phyloP scores from a whole-genome alignment of 2,329 filamentous ascomycete species.

The Lecanicillium sp. region DNA sequence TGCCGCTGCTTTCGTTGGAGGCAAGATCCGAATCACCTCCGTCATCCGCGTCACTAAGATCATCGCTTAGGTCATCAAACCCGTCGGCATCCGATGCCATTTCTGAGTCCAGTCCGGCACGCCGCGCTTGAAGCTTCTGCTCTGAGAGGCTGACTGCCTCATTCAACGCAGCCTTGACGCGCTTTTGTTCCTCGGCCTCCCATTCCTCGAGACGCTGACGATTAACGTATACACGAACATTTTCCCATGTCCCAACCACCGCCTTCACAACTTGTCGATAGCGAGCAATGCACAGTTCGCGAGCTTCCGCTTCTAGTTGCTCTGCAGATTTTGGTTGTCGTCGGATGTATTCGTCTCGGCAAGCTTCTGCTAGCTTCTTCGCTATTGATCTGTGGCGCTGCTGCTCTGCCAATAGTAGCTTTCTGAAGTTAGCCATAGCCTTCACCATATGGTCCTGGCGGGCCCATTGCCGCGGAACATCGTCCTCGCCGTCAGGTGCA shows the following conservation, averaged over 20 bases:
- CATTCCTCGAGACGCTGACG: conserved; percentile 51
- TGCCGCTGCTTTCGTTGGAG: conserved; percentile 27
- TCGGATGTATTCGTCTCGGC: conserved; percentile 65
- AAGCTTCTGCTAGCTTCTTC: conserved; percentile 72
- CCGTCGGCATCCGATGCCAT: conserved; percentile 35
- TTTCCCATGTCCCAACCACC: conserved; percentile 54
- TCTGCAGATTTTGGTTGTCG: conserved; percentile 70
- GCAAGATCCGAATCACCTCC: conserved; percentile 23
- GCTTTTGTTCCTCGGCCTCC: conserved; percentile 57
- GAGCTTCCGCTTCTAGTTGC: conserved; percentile 73
- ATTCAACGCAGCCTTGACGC: conserved; percentile 61
- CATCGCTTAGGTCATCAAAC: conserved; percentile 40
- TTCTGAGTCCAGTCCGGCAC: conserved; percentile 46
- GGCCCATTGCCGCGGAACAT: conserved; percentile 74
- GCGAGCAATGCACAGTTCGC: conserved; percentile 54
- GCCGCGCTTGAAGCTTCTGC: conserved; percentile 57
- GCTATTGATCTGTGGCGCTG: conserved; percentile 68
- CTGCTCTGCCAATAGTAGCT: conserved; percentile 72
- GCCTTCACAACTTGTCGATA: conserved; percentile 65
- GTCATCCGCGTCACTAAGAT: conserved; percentile 29
- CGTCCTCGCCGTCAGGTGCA: conserved; percentile 62
- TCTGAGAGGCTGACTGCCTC: conserved; percentile 67
- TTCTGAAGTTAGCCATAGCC: conserved; percentile 73
- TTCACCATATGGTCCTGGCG: conserved; percentile 78
- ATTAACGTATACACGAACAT: conserved; percentile 55